Evolutionary conservation across 169 alveolate species (phyloP).

Genomic region (Babesia caballi): DNA sequence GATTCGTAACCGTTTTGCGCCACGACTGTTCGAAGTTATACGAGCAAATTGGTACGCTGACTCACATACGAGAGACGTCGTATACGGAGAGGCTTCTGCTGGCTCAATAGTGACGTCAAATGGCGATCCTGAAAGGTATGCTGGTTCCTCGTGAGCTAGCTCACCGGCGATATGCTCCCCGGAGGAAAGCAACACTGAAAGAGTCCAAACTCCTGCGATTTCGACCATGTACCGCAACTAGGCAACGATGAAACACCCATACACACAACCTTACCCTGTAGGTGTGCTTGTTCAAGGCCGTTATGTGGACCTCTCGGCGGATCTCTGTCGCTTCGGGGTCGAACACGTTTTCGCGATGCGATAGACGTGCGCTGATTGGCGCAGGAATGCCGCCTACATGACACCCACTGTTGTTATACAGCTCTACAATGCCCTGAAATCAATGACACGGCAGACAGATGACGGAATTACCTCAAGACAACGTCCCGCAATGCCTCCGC

Average conservation of each 20-base stretch:
- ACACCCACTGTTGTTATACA: constrained; percentile 35
- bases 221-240: constrained; percentile 47
- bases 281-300: neutral
- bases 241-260: neutral
- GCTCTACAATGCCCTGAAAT: constrained; percentile 49
- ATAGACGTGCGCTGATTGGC: constrained; percentile 7
- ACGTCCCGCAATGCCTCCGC: constrained; percentile 56
- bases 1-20: constrained; percentile 40
- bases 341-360: neutral
- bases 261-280: constrained; percentile 10
- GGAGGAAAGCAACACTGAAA: constrained; percentile 1
- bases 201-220: constrained; percentile 42
- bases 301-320: constrained; percentile 16
- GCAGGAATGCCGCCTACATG: neutral
- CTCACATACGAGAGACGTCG: constrained; percentile 18
- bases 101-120: constrained; percentile 33
- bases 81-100: constrained; percentile 47
- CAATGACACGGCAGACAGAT: neutral
- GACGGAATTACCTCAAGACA: constrained; percentile 28
- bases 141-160: neutral
- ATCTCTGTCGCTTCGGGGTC: neutral
- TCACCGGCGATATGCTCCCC: constrained; percentile 48
- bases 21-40: neutral
- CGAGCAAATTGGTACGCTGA: neutral
- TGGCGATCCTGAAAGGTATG: constrained; percentile 50